Percentiles rank a stretch among this genome's conserved stretches.
Conservation (phyloP, 2,329 filamentous ascomycete species). For the Alternaria consortialis region DNA sequence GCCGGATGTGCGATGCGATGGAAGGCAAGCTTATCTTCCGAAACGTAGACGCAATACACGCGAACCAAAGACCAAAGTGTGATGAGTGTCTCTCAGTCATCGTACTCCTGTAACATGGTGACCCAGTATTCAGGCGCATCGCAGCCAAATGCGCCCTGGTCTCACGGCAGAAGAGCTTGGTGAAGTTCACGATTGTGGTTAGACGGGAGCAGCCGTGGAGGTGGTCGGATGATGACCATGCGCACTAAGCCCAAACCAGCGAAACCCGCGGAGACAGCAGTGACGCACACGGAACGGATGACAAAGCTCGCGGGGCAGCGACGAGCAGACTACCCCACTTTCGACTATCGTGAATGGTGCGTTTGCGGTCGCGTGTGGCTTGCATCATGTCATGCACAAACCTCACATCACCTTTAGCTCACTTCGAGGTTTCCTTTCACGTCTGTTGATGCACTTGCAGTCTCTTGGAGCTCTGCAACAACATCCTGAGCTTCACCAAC, state of each 20-base stretch:
- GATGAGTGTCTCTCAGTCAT: not conserved
- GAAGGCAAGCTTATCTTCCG: not conserved
- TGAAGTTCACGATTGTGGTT: not conserved
- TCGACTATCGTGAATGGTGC: not conserved
- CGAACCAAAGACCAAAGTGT: not conserved
- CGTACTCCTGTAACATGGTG: not conserved
- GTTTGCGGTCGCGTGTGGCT: not conserved
- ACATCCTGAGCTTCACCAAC: not conserved
- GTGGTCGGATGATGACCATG: not conserved
- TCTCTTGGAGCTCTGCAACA: not conserved
- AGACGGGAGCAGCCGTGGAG: not conserved
- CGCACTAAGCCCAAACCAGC: not conserved
- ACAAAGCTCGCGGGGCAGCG: constrained; percentile 22
- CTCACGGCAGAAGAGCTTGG: not conserved
- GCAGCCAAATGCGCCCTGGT: not conserved
- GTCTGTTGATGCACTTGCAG: constrained; percentile 1
- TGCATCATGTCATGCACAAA: constrained; percentile 1
- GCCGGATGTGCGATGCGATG: not conserved
- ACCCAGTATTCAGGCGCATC: not conserved
- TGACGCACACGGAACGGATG: constrained; percentile 7
- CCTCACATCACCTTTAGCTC: not conserved
- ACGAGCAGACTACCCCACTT: constrained; percentile 14
- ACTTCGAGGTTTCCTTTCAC: not conserved
- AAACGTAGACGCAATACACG: not conserved
- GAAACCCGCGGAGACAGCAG: not conserved